phyloP scores from a whole-genome alignment of 305 asterid species.

The Coffea humblotiana region DNA sequence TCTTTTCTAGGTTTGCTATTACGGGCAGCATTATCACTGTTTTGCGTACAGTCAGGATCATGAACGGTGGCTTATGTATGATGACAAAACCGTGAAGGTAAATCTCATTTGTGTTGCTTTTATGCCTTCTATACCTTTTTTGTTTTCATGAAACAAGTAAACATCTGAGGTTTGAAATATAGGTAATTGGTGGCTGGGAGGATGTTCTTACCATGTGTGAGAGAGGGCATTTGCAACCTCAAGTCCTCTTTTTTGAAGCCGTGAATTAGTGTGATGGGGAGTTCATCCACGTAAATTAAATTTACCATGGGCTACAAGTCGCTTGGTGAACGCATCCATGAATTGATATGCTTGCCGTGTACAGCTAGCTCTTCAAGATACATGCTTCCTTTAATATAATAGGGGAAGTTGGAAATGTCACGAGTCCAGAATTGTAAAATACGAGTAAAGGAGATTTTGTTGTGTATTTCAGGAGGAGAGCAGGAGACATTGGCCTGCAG shows the following conservation, averaged over 20 bases:
- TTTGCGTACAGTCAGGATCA: constrained; percentile 80
- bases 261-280: constrained; percentile 41
- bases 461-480: constrained; percentile 23
- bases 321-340: constrained; percentile 23
- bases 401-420: constrained; percentile 23
- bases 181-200: constrained; percentile 90
- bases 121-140: neutral
- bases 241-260: constrained; percentile 89
- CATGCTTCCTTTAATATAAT: neutral
- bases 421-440: constrained; percentile 34
- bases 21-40: constrained; percentile 96
- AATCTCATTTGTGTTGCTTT: constrained; percentile 12
- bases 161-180: constrained; percentile 16
- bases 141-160: neutral
- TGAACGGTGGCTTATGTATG: constrained; percentile 91
- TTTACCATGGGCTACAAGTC: constrained; percentile 24
- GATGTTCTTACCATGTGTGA: constrained; percentile 84
- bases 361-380: constrained; percentile 20
- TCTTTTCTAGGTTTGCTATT: constrained; percentile 28
- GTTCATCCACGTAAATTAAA: constrained; percentile 22
- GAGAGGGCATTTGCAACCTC: constrained; percentile 94
- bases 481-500: constrained; percentile 19
- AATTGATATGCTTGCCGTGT: constrained; percentile 11
- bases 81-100: constrained; percentile 95
- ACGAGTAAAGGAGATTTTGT: constrained; percentile 18